Evolutionary conservation across 1,284 basidiomycete species (phyloP).

Genomic region (Amylostereum chailletii): DNA sequence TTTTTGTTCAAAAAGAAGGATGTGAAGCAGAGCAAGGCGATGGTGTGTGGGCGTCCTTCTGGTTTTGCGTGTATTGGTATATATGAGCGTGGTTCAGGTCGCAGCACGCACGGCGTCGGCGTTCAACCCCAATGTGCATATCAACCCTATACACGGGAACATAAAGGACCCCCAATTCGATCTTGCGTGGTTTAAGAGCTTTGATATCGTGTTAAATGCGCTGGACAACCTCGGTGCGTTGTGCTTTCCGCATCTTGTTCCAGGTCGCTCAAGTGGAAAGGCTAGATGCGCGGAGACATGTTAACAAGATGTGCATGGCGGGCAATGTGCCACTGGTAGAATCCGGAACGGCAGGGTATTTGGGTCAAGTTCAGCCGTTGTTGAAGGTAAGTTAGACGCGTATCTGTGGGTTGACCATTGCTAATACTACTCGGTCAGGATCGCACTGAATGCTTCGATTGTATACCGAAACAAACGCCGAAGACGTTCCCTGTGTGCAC

Average conservation of each 20-base stretch:
- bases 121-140: slow-evolving; percentile 89
- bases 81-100: slow-evolving; percentile 36
- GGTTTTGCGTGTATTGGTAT: neutral
- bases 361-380: slow-evolving; percentile 78
- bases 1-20: slow-evolving; percentile 98
- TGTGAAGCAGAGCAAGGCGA: slow-evolving; percentile 92
- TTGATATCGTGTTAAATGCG: slow-evolving; percentile 93
- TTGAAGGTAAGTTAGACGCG: slow-evolving; percentile 40
- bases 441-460: slow-evolving; percentile 87
- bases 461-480: slow-evolving; percentile 80
- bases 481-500: slow-evolving; percentile 98
- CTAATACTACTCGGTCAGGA: slow-evolving; percentile 37
- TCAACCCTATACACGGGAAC: slow-evolving; percentile 89
- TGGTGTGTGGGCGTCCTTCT: slow-evolving; percentile 38
- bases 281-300: slow-evolving; percentile 84
- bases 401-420: no score
- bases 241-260: neutral
- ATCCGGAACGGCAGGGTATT: slow-evolving; percentile 93
- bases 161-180: slow-evolving; percentile 94
- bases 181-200: slow-evolving; percentile 81
- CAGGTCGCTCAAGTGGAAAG: no score
- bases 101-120: slow-evolving; percentile 83
- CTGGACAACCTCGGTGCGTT: slow-evolving; percentile 86
- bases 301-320: slow-evolving; percentile 96
- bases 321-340: slow-evolving; percentile 89